Base-by-base conservation (phyloP, 2,329 filamentous ascomycete species). In the Daldinia sp. region DNA sequence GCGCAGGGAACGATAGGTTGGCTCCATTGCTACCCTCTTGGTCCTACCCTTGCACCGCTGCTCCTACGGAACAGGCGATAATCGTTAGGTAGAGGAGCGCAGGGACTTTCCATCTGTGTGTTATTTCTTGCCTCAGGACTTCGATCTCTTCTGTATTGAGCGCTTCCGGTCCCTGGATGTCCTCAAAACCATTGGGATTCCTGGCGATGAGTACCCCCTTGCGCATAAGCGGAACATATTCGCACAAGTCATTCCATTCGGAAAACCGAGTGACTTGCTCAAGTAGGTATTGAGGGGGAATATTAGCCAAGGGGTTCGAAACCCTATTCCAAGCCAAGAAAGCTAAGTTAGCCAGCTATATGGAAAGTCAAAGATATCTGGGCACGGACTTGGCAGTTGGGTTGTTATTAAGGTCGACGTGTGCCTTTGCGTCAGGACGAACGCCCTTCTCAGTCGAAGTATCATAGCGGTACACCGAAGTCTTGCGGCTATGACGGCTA, bases 11-110 rank as follows among this genome's bases (percentile, higher is more conserved):
- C 76, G 90, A 90, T 23, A 88, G 82, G 71, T 92, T 89, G 7
- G 88, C 89, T 41, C 89, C 89, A 73, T 91, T 91, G 68, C 90
- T 87, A 7, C 90, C 89, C 0, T 88, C 90, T 77, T 91, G 87
- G 76, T 91, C 88, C 87, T 89, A 90, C 74, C 89, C 90, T 75
- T 92, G 89, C 0, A 92, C 89, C 18, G 89, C 88, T 12, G 90
- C 90, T 20, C 70, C 71, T 4, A 72, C 80, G 50, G 63, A 76
- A 75, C 68, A 77, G 79, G 81, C 80, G 4, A 89, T 75, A 65
- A 92, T 87, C 1, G 91, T 84, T 57, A 89, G 82, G 78, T 91
- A 92, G 56, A 92, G 82, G 73, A 86, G 84, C 73, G 79, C 82
- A 0, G 90, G 90, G 70, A 93, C 89, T 13, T 84, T 85, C 91